Percentiles rank a stretch among this genome's conserved stretches.
Evolutionary conservation across 306 rosid species (phyloP).

Genomic region (Lablab purpureus): DNA sequence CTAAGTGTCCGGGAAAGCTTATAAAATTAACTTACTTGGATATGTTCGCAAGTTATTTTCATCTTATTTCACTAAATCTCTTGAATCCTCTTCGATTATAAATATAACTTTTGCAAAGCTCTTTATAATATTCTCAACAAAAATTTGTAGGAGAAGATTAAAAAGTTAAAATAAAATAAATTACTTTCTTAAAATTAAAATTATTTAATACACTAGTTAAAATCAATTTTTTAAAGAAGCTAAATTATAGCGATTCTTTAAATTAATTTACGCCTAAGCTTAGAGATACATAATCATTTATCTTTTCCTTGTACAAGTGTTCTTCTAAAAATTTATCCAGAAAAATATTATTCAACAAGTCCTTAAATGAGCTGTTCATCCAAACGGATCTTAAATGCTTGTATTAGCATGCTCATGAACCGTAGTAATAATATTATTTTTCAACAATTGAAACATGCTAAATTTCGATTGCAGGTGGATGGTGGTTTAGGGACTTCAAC

Average conservation of each 20-base stretch:
- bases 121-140: too few species aligned
- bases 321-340: not conserved
- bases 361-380: not conserved
- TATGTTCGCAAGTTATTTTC: constrained; percentile 1
- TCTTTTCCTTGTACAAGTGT: not conserved
- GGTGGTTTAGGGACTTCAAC: constrained; percentile 99
- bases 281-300: not conserved
- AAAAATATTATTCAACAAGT: not conserved
- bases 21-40: not conserved
- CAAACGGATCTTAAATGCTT: not conserved
- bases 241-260: not conserved
- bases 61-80: not conserved
- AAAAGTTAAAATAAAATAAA: too few species aligned
- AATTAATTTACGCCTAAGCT: not conserved
- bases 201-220: not conserved
- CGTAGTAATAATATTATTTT: constrained; percentile 6
- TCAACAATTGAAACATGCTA: constrained; percentile 18
- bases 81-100: not conserved
- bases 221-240: not conserved
- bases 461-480: constrained; percentile 75
- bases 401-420: constrained; percentile 16
- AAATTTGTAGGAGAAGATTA: not conserved
- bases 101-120: not conserved
- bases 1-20: not conserved
- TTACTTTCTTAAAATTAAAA: too few species aligned